A percentile compares a stretch with the other conserved stretches of the same genome.
These are phyloP conservation scores for Fusarium brevicatenulatum DNA, from an alignment of 2,329 filamentous ascomycete genomes.

Conservation along the genomic window DNA sequence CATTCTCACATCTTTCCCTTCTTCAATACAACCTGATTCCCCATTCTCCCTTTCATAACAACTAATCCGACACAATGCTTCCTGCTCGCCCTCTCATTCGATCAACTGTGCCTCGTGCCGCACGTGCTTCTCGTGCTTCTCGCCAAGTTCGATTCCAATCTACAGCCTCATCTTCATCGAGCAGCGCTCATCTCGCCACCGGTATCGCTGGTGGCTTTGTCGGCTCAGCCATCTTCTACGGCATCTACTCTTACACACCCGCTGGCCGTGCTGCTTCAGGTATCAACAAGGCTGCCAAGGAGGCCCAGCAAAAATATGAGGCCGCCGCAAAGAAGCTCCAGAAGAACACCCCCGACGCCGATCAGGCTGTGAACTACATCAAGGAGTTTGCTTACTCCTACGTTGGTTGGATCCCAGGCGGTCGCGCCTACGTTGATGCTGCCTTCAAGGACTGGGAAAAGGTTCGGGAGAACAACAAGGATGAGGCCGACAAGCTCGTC, in stretches of 20 bases:
- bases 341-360: slow-evolving; percentile 70
- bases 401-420: slow-evolving; percentile 77
- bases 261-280: slow-evolving; percentile 53
- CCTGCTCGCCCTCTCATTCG: slow-evolving; percentile 45
- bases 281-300: slow-evolving; percentile 60
- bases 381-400: slow-evolving; percentile 75
- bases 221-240: slow-evolving; percentile 56
- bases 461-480: slow-evolving; percentile 72
- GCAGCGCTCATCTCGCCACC: slow-evolving; percentile 50
- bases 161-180: slow-evolving; percentile 42
- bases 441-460: slow-evolving; percentile 77
- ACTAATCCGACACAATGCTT: slow-evolving; percentile 42
- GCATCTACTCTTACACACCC: slow-evolving; percentile 56
- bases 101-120: slow-evolving; percentile 42
- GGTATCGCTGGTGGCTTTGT: slow-evolving; percentile 58
- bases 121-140: slow-evolving; percentile 42
- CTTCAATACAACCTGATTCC: neutral
- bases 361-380: slow-evolving; percentile 73
- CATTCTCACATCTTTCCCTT: neutral
- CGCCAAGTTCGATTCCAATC: slow-evolving; percentile 55
- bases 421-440: slow-evolving; percentile 72
- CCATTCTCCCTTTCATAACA: neutral
- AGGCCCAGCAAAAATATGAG: slow-evolving; percentile 70
- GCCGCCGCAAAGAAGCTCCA: slow-evolving; percentile 69
- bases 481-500: slow-evolving; percentile 76